These are phyloP conservation scores for Aspergillus jensenii DNA, from an alignment of 2,329 filamentous ascomycete species.

Conservation along the genomic window DNA sequence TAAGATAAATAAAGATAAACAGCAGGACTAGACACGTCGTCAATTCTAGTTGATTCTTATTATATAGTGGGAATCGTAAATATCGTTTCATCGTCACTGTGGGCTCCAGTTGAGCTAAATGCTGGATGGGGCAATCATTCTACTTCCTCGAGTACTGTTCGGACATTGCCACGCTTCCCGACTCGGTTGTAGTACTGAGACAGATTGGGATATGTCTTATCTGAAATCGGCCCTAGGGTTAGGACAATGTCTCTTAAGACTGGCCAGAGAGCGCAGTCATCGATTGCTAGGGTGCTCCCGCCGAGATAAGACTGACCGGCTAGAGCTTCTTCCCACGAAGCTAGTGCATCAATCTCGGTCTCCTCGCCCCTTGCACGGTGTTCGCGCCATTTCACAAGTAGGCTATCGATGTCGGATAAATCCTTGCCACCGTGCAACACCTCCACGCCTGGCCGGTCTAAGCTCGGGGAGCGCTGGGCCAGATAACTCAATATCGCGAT, in stretches of 20 bases:
- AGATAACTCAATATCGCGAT: constrained; percentile 33
- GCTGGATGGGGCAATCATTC: background rate
- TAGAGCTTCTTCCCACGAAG: constrained; percentile 35
- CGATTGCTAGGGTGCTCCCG: constrained; percentile 37
- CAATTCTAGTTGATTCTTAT: background rate
- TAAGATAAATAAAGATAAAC: too few species aligned
- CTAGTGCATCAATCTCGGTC: constrained; percentile 18
- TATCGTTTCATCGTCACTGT: background rate
- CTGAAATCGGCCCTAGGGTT: constrained; percentile 22
- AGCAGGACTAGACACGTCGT: background rate
- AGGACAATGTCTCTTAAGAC: constrained; percentile 39
- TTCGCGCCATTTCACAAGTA: constrained; percentile 32
- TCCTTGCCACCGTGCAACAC: constrained; percentile 28
- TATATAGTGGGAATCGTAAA: background rate
- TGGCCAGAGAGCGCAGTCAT: constrained; percentile 47
- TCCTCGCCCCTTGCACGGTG: constrained; percentile 15
- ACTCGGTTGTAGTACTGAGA: constrained; percentile 40
- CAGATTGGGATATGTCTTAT: constrained; percentile 31
- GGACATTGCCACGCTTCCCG: constrained; percentile 39
- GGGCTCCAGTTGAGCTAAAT: background rate
- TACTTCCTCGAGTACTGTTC: constrained; percentile 28
- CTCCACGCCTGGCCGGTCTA: constrained; percentile 27
- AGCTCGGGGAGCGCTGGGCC: constrained; percentile 21
- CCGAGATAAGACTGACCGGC: constrained; percentile 35
- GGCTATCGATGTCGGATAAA: constrained; percentile 29